Percentiles rank a stretch among this genome's conserved stretches.
These are phyloP conservation scores for Xerocomus minutiporus DNA, from an alignment of 1,284 basidiomycete genomes.

Conservation along the genomic window DNA sequence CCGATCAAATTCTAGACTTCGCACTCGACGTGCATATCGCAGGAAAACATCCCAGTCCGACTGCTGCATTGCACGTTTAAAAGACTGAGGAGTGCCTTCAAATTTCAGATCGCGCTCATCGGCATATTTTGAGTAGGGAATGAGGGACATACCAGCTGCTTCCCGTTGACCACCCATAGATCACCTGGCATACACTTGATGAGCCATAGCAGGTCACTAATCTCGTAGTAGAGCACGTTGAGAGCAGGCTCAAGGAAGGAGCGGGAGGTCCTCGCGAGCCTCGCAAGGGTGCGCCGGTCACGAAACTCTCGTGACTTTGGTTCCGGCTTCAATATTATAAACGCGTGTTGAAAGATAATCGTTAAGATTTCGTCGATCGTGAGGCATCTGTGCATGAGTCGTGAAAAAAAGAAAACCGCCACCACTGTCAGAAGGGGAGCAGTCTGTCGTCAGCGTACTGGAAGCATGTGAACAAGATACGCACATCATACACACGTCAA, in stretches of 20 bases:
- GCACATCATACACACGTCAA: conserved; percentile 26
- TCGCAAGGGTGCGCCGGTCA: conserved; percentile 29
- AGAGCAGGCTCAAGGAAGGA: conserved; percentile 33
- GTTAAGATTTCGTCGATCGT: conserved; percentile 31
- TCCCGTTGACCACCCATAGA: conserved; percentile 31
- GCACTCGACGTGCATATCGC: conserved; percentile 27
- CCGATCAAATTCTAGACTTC: conserved; percentile 27
- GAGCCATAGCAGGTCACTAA: conserved; percentile 32
- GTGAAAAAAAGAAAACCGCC: conserved; percentile 11
- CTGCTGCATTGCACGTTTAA: conserved; percentile 20
- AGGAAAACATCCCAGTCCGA: conserved; percentile 31
- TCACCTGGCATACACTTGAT: conserved; percentile 32
- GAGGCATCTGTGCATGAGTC: conserved; percentile 32
- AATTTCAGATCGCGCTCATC: conserved; percentile 8
- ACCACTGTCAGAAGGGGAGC: conserved; percentile 9
- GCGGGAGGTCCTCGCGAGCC: conserved; percentile 30
- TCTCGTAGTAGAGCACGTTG: conserved; percentile 31
- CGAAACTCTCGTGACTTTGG: conserved; percentile 27
- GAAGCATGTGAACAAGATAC: conserved; percentile 5
- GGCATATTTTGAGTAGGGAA: not conserved
- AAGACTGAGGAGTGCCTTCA: conserved; percentile 12
- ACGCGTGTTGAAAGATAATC: conserved; percentile 31
- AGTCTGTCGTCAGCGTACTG: conserved; percentile 3
- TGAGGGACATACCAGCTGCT: conserved; percentile 25
- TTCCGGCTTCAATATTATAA: conserved; percentile 27